Evolutionary conservation across 148 eudicot genomes (phyloP), one percentile per base, ranked within the genome.

Genomic region (Persicaria maculosa): DNA sequence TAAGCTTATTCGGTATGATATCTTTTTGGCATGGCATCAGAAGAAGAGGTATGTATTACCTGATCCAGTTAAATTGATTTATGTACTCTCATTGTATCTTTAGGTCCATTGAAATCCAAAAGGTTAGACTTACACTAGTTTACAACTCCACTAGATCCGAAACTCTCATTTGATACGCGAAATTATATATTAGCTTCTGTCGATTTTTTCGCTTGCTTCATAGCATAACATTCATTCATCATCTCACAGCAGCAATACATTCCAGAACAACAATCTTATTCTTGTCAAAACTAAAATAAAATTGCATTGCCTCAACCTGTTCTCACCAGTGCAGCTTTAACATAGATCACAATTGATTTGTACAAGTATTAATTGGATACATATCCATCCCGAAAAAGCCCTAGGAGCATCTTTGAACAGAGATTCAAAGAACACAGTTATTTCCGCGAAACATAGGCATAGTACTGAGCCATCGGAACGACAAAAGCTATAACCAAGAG

Each of bases 381-480:
- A 31, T 31, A 31, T 31, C 40, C 40, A 31, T 31, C 40, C 40
- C 40, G 40, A 31, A 22, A 74, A 77, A 64, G 55, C 70, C 36
- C 16, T 4, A 74, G 22, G 52, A 75, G 74, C 52, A 25, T 74
- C 72, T 68, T 9, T n/a, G 61, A 73, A 68, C 48, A 58, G 17
- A 43, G 50, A 71, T 70, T 67, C n/a, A 73, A 43, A 75, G 52
- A 50, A 58, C 40, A 14, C 40, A 19, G 48, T 86, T 86, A 96
- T 74, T 90, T 96, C 84, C 74, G 85, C 46, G 99, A 96, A 55
- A 96, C 88, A 84, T 96, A 96, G 44, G 99, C 99, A 77, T 92
- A 96, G 86, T 92, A 96, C 80, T 96, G 99, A 40, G 94, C 99
- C 99, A 96, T 96, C 72, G 99, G 99, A 79, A 96, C 99, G 58